phyloP scores from a whole-genome alignment of 164 flowering plant genomes.

The Vitis rupestris region DNA sequence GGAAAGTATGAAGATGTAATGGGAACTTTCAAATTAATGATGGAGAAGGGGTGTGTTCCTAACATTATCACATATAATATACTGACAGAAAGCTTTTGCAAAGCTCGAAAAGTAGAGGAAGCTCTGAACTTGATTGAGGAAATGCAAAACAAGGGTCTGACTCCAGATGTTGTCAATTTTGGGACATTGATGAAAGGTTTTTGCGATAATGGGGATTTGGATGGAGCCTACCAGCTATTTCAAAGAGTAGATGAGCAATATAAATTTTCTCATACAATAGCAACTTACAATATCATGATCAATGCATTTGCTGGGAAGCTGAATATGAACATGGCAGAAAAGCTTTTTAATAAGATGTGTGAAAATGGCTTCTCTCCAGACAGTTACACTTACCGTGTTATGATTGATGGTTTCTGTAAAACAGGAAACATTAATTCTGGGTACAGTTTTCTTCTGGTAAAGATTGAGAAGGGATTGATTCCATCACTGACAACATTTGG shows the following conservation, averaged over 20 bases:
- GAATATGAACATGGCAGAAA: constrained; percentile 44
- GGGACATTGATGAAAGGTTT: constrained; percentile 72
- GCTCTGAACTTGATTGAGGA: constrained; percentile 56
- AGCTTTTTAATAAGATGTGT: constrained; percentile 63
- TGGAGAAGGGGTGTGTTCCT: constrained; percentile 61
- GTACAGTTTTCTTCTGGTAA: constrained; percentile 47
- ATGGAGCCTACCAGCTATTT: constrained; percentile 64
- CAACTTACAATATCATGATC: constrained; percentile 74
- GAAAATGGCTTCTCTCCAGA: constrained; percentile 52
- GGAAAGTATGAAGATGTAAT: constrained; percentile 57
- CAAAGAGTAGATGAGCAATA: constrained; percentile 40
- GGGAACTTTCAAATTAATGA: constrained; percentile 65
- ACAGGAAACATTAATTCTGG: constrained; percentile 54
- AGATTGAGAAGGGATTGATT: constrained; percentile 51
- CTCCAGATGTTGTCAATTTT: constrained; percentile 61
- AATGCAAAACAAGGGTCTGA: constrained; percentile 51
- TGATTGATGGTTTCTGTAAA: constrained; percentile 82
- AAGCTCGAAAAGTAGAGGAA: constrained; percentile 47
- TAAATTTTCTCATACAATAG: constrained; percentile 45
- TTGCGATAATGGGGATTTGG: constrained; percentile 57
- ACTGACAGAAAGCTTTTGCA: constrained; percentile 74
- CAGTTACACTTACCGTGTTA: constrained; percentile 63
- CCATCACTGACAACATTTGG: constrained; percentile 78
- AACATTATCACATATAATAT: constrained; percentile 75
- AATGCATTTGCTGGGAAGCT: constrained; percentile 62